Conservation (phyloP, 176 grass and related monocot species). For the Carex parvula region DNA sequence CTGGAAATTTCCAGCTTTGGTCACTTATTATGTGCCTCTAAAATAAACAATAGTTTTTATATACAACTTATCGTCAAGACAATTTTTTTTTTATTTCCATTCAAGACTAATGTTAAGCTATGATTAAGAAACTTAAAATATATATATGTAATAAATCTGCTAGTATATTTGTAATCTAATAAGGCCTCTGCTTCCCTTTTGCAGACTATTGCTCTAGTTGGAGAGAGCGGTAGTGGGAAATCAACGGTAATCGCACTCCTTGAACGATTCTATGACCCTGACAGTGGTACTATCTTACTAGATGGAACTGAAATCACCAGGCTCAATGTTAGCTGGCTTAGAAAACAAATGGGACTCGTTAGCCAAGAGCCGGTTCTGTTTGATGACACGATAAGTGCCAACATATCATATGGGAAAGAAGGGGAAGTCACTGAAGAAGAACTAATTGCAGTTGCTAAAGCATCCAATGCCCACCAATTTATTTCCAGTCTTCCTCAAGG, state of each 20-base stretch:
- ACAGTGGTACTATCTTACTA: constrained; percentile 32
- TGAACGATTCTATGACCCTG: constrained; percentile 50
- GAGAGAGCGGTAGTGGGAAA: constrained; percentile 45
- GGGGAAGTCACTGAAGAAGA: constrained; percentile 39
- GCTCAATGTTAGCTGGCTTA: constrained; percentile 40
- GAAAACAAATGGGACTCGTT: constrained; percentile 44
- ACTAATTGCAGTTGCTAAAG: constrained; percentile 25
- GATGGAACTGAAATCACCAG: constrained; percentile 40
- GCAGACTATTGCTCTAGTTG: constrained; percentile 47
- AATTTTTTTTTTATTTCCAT: not conserved
- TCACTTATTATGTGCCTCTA: not conserved
- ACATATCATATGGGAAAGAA: constrained; percentile 46
- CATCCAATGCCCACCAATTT: constrained; percentile 47
- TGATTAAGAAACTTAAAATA: not conserved
- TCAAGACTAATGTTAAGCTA: not conserved
- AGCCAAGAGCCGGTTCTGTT: constrained; percentile 52
- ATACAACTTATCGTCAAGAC: not conserved
- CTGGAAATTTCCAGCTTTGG: not conserved
- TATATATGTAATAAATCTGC: not conserved
- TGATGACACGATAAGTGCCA: constrained; percentile 39
- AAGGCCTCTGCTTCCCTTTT: not conserved
- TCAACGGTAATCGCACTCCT: constrained; percentile 43
- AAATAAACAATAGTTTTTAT: not conserved
- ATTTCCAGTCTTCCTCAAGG: constrained; percentile 49
- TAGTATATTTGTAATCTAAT: not conserved